Conservation (phyloP, 495 filamentous ascomycete genomes). For the Xylaria grammica region DNA sequence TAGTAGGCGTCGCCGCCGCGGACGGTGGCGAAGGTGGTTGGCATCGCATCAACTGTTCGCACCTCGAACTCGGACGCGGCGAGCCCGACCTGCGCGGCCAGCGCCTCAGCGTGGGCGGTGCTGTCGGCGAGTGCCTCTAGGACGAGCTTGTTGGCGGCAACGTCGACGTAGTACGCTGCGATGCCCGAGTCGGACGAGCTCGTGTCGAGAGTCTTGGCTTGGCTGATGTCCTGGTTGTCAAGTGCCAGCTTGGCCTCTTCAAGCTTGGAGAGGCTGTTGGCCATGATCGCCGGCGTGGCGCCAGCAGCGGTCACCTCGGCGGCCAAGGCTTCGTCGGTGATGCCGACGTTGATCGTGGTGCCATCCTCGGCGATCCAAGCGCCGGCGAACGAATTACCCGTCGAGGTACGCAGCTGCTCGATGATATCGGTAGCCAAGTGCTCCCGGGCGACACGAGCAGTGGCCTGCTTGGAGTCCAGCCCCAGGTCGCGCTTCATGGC, state of each 20-base stretch:
- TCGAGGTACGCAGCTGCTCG: conserved; percentile 31
- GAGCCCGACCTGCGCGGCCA: conserved; percentile 33
- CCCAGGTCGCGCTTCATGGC: conserved; percentile 39
- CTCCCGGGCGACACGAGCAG: conserved; percentile 33
- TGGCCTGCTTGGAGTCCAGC: conserved; percentile 31
- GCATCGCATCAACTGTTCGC: conserved; percentile 28
- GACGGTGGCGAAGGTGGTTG: conserved; percentile 32
- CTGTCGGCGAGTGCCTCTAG: conserved; percentile 31
- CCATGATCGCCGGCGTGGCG: conserved; percentile 29
- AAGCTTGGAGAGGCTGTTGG: conserved; percentile 36
- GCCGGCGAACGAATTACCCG: conserved; percentile 32
- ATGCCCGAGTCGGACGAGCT: conserved; percentile 25
- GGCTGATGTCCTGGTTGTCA: conserved; percentile 34
- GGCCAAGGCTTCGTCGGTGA: conserved; percentile 31
- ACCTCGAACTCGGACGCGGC: conserved; percentile 34
- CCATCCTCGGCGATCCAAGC: conserved; percentile 35
- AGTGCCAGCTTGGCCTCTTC: conserved; percentile 31
- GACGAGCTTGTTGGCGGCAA: conserved; percentile 34
- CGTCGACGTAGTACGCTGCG: conserved; percentile 35
- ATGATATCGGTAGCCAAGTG: conserved; percentile 28
- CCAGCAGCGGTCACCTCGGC: conserved; percentile 32
- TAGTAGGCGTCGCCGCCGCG: conserved; percentile 31
- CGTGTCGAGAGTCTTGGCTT: conserved; percentile 30
- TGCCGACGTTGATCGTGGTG: conserved; percentile 29
- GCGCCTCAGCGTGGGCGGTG: conserved; percentile 31